Percentiles rank a stretch among this genome's conserved stretches.
These are phyloP conservation scores for Parastagonospora avenae DNA, from an alignment of 2,329 filamentous ascomycete genomes.

Conservation along the genomic window DNA sequence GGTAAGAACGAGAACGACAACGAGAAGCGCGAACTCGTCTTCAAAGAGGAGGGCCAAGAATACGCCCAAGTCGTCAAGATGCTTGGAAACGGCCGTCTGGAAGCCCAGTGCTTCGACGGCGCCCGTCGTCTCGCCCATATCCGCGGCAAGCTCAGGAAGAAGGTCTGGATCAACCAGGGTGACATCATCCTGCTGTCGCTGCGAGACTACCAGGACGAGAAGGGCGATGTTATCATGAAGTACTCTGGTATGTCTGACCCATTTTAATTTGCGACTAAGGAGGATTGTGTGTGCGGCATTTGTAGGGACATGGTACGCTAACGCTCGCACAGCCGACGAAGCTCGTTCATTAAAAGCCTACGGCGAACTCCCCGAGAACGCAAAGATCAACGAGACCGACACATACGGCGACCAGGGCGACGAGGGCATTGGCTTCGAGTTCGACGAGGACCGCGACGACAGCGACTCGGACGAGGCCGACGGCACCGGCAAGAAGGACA, in stretches of 20 bases:
- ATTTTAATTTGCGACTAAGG: too few relatives aligned
- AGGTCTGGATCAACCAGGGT: constrained; percentile 95
- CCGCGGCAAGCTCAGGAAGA: constrained; percentile 97
- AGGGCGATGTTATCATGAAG: constrained; percentile 93
- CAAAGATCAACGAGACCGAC: constrained; percentile 99
- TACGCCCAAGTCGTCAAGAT: constrained; percentile 92
- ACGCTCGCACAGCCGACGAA: constrained; percentile 84
- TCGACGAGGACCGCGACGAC: constrained; percentile 83
- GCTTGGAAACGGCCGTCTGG: constrained; percentile 92
- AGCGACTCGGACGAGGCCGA: constrained; percentile 60
- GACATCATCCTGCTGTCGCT: constrained; percentile 75
- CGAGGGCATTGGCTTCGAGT: constrained; percentile 95
- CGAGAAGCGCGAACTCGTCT: constrained; percentile 97
- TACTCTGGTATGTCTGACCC: constrained; percentile 66
- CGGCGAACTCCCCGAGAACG: constrained; percentile 93
- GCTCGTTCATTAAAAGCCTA: constrained; percentile 94
- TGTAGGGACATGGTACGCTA: too few relatives aligned
- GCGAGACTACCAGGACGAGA: constrained; percentile 92
- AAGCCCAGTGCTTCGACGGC: constrained; percentile 95
- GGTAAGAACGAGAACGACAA: constrained; percentile 98
- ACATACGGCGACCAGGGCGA: constrained; percentile 89
- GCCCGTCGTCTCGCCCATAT: constrained; percentile 83
- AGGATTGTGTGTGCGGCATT: too few relatives aligned
- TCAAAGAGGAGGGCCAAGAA: constrained; percentile 98
- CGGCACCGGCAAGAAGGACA: constrained; percentile 71